Evolutionary conservation across 257 asterid species (phyloP).

Genomic region (Petunia secreta): DNA sequence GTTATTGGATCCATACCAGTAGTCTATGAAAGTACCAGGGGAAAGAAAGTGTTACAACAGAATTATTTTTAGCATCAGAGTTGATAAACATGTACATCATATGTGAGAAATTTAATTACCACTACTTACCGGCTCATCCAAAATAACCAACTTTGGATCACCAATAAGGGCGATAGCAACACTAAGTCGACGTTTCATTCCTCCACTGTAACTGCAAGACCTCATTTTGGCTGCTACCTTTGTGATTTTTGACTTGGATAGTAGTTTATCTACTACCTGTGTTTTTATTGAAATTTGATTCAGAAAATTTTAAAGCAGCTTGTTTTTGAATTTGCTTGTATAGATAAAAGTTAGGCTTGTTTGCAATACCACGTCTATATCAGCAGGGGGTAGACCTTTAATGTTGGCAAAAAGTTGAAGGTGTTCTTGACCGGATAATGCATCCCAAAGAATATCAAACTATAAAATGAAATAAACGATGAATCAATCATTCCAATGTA

Average conservation of each 20-base stretch:
- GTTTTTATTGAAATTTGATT: constrained; percentile 3
- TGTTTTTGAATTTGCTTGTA: neutral
- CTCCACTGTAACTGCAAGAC: constrained; percentile 90
- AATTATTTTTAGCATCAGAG: neutral
- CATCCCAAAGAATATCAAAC: constrained; percentile 97
- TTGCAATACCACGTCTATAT: constrained; percentile 51
- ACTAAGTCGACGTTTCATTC: constrained; percentile 94
- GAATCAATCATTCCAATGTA: neutral
- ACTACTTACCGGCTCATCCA: constrained; percentile 85
- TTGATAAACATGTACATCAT: neutral
- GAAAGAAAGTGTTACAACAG: constrained; percentile 17
- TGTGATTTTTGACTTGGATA: constrained; percentile 77
- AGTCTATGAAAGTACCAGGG: constrained; percentile 49
- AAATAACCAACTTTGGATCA: constrained; percentile 78
- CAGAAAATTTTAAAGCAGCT: neutral
- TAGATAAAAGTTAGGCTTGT: constrained; percentile 20
- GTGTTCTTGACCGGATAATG: constrained; percentile 83
- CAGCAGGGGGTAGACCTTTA: constrained; percentile 74
- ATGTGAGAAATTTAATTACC: neutral
- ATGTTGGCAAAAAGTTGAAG: constrained; percentile 81
- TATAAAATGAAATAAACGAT: constrained; percentile 30
- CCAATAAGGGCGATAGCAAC: constrained; percentile 91
- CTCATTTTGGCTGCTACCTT: constrained; percentile 67
- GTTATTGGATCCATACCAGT: constrained; percentile 98
- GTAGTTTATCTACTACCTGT: constrained; percentile 64